phyloP scores from a whole-genome alignment of 441 rosid species.

The Mallotus repandus region DNA sequence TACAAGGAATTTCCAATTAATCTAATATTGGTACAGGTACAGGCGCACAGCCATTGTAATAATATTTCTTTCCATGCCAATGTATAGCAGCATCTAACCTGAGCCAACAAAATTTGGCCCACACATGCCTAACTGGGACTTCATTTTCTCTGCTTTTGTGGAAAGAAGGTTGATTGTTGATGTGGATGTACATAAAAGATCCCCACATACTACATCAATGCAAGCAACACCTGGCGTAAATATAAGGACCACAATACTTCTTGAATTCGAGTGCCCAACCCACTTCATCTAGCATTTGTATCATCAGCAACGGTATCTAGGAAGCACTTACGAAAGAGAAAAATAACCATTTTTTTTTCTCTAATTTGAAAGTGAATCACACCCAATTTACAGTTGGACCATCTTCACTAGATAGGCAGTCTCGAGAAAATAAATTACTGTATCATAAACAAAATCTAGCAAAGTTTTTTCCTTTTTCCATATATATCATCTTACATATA shows the following conservation, averaged over 20 bases:
- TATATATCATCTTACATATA: neutral
- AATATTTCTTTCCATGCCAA: neutral
- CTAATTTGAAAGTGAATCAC: no score
- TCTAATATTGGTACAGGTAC: neutral
- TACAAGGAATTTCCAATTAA: neutral
- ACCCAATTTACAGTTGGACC: no score
- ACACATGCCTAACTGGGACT: neutral
- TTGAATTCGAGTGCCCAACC: no score
- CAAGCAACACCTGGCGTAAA: neutral
- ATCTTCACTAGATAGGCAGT: neutral
- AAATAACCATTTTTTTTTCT: no score
- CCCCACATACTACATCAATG: neutral
- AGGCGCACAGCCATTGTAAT: neutral
- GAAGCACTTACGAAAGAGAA: no score
- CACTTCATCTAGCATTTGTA: no score
- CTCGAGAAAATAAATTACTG: neutral
- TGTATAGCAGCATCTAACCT: neutral
- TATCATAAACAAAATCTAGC: neutral
- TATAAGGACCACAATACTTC: neutral
- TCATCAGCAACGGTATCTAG: no score
- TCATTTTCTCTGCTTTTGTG: neutral
- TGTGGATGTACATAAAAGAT: neutral
- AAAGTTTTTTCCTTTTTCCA: neutral
- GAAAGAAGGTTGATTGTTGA: neutral
- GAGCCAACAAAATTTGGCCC: neutral